phyloP scores from a whole-genome alignment of 129 eudicot genomes.

The Chrysanthemum seticuspe region DNA sequence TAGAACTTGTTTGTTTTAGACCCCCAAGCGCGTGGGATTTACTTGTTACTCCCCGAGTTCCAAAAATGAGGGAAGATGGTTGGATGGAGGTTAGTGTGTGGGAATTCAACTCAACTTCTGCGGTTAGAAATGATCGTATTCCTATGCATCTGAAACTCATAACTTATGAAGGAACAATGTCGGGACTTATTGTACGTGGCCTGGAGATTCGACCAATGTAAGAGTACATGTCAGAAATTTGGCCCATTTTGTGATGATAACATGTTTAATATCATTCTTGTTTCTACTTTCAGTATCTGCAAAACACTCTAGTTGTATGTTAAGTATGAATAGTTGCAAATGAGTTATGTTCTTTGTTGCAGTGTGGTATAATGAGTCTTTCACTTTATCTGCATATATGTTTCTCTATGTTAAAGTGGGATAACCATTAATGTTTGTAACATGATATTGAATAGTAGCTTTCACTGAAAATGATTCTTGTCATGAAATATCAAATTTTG shows the following conservation, averaged over 20 bases:
- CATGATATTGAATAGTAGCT: too few relatives aligned
- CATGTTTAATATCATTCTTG: neutral
- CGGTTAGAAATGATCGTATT: neutral
- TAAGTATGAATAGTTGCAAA: neutral
- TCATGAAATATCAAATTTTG: too few relatives aligned
- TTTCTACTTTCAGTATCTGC: neutral
- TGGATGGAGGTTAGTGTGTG: constrained; percentile 24
- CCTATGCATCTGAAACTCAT: neutral
- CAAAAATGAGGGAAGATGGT: constrained; percentile 18
- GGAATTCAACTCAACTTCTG: neutral
- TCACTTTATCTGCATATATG: neutral
- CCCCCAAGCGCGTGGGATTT: constrained; percentile 14
- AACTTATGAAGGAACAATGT: neutral
- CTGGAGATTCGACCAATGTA: too few relatives aligned
- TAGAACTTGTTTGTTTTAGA: constrained; percentile 8
- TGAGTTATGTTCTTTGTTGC: neutral
- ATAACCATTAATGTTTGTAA: too few relatives aligned
- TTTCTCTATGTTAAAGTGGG: neutral
- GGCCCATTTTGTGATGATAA: too few relatives aligned
- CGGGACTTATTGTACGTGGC: neutral
- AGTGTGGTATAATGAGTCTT: neutral
- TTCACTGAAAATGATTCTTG: too few relatives aligned
- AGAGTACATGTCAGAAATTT: too few relatives aligned
- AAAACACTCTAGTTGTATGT: neutral
- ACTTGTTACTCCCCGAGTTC: neutral